Evolutionary conservation across 352 stramenopile species (phyloP).

Genomic region (Blastocystis hominis): DNA sequence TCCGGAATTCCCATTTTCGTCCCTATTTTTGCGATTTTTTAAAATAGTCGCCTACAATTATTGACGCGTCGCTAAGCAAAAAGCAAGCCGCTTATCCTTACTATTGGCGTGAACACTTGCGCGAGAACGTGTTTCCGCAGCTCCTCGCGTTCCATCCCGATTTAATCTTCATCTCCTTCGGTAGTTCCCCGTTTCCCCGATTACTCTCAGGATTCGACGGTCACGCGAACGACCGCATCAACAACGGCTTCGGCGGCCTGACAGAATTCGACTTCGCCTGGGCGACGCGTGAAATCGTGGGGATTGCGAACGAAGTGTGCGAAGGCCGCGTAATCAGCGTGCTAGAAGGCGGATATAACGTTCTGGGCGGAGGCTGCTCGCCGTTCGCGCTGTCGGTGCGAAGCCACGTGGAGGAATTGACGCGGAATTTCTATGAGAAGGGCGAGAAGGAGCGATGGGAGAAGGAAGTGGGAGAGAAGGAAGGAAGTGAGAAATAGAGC

Average conservation of each 20-base stretch:
- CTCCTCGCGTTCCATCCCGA: conserved; percentile 61
- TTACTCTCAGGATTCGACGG: conserved; percentile 61
- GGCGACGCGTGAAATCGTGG: conserved; percentile 60
- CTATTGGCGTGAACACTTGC: conserved; percentile 58
- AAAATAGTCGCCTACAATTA: conserved; percentile 29
- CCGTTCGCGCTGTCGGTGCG: conserved; percentile 52
- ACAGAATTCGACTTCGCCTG: conserved; percentile 62
- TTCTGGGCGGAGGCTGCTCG: conserved; percentile 41
- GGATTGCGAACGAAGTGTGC: conserved; percentile 58
- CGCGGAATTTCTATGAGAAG: conserved; percentile 14
- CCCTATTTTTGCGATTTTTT: neutral
- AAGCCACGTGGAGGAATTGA: conserved; percentile 50
- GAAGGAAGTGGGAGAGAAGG: neutral
- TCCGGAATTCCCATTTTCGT: neutral
- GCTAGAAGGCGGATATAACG: conserved; percentile 60
- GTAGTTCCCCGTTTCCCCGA: neutral
- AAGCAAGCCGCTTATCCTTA: neutral
- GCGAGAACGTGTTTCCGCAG: conserved; percentile 58
- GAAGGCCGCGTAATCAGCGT: conserved; percentile 58
- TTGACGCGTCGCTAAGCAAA: neutral
- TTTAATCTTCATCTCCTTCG: conserved; percentile 63
- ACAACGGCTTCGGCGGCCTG: conserved; percentile 62
- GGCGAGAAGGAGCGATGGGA: conserved; percentile 3
- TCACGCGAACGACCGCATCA: conserved; percentile 60
- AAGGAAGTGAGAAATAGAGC: neutral